Evolutionary conservation across 1,284 basidiomycete genomes (phyloP), one percentile per base, ranked within the genome.

Genomic region (Cerrena zonata): DNA sequence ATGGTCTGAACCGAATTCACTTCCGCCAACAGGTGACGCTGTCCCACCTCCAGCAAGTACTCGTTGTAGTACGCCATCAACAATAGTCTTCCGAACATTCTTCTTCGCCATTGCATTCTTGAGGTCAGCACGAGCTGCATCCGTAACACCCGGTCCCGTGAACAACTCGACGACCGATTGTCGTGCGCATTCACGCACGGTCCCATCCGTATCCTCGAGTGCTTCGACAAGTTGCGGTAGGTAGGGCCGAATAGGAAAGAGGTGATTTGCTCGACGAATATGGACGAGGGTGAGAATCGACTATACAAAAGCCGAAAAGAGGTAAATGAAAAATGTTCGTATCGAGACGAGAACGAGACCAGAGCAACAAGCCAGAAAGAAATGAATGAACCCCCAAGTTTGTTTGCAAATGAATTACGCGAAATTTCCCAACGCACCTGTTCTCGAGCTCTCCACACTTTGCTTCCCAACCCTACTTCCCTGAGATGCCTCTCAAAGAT

Each of bases 41-140:
- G 71, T 74, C 12, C 67, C 64, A 23, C 47, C 65, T 67, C 70
- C 73, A 19, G 63, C 54, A 56, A 89, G 71, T 15, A 90, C 72
- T 61, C 82, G 83, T 48, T 73, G 67, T 7, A 88, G 73, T 2
- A 91, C 79, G 49, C 73, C 73, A 55, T 91, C 88, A 13, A 84
- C 80, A 37, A 94, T 94, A 4, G 84, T 82, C 68, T 95, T 96
- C 42, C 93, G 79, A 30, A 95, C 89, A 45, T 79, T 80, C 65
- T 89, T 88, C 65, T 87, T 89, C 2, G 80, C 69, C 75, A 99
- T 78, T 64, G 94, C 89, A 64, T 91, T 94, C 73, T 97, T 97
- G 48, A 99, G 75, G 65, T 98, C 94, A 0, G 91, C 81, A 45
- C 91, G 85, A 2, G 94, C 95, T 5, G 84, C 85, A 58, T 94